Conservation (phyloP, 495 filamentous ascomycete genomes). For the Podospora australis region DNA sequence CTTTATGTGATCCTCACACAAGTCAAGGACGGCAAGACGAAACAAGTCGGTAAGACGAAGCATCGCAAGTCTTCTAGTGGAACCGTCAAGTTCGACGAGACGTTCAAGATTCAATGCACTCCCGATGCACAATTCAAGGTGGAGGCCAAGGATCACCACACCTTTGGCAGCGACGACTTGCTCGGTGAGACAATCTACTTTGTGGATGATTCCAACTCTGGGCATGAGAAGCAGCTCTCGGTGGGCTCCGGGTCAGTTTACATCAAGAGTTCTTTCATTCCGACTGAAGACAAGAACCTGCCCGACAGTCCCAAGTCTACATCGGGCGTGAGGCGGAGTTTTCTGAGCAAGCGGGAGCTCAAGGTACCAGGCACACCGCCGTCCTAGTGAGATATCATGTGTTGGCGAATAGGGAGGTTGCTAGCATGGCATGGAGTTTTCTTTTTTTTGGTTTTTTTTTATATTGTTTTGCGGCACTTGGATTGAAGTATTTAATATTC, state of each 20-base stretch:
- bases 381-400: not conserved
- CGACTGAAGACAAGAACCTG: constrained; percentile 24
- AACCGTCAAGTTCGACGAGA: constrained; percentile 64
- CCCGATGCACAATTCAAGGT: constrained; percentile 84
- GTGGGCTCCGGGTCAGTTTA: constrained; percentile 63
- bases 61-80: constrained; percentile 60
- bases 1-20: constrained; percentile 71
- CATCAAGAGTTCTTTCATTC: constrained; percentile 58
- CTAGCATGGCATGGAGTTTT: not conserved
- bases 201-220: constrained; percentile 71
- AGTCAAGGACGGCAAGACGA: constrained; percentile 53
- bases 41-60: constrained; percentile 84
- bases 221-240: constrained; percentile 64
- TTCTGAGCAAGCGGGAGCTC: constrained; percentile 49
- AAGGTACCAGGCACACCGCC: constrained; percentile 2
- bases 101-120: constrained; percentile 67
- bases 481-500: not conserved
- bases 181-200: constrained; percentile 85
- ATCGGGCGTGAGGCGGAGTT: constrained; percentile 38
- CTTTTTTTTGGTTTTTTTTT: not conserved
- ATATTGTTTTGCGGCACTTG: not conserved
- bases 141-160: constrained; percentile 73
- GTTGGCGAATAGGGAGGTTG: not conserved
- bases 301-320: constrained; percentile 50
- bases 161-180: constrained; percentile 70